phyloP scores from a whole-genome alignment of 257 asterid species.

The Capsicum rhomboideum region DNA sequence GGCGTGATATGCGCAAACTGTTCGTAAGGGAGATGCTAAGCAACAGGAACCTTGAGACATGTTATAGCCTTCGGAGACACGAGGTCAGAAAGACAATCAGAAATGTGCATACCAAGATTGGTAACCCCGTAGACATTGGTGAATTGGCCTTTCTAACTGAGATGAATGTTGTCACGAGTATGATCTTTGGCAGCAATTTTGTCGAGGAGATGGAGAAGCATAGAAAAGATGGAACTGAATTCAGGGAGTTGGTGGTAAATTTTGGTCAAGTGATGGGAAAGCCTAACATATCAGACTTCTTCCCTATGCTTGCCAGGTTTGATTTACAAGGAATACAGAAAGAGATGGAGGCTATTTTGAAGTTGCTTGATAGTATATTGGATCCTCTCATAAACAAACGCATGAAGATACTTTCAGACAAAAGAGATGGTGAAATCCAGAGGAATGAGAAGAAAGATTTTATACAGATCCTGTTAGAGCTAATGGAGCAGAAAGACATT shows the following conservation, averaged over 20 bases:
- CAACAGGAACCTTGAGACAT: conserved; percentile 17
- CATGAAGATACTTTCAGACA: neutral
- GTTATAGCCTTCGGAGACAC: conserved; percentile 18
- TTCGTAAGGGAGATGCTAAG: conserved; percentile 31
- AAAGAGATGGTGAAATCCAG: neutral
- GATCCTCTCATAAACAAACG: conserved; percentile 8
- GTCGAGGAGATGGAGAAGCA: neutral
- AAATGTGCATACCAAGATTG: conserved; percentile 6
- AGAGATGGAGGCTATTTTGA: conserved; percentile 6
- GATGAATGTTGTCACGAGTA: conserved; percentile 13
- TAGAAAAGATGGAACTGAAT: conserved; percentile 14
- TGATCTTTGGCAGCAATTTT: conserved; percentile 33
- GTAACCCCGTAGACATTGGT: conserved; percentile 3
- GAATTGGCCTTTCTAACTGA: conserved; percentile 22
- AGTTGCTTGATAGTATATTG: conserved; percentile 13
- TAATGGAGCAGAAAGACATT: conserved; percentile 13
- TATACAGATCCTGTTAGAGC: conserved; percentile 25
- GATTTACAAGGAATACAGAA: conserved; percentile 33
- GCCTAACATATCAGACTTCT: conserved; percentile 42
- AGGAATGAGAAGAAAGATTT: conserved; percentile 13
- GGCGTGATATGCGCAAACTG: conserved; percentile 28
- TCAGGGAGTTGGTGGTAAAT: conserved; percentile 8
- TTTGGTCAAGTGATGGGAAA: neutral
- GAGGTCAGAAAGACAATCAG: conserved; percentile 16
- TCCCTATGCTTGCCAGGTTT: conserved; percentile 26